Evolutionary conservation across 306 rosid genomes (phyloP), one percentile per base, ranked within the genome.

Genomic region (Cajanus cajan): DNA sequence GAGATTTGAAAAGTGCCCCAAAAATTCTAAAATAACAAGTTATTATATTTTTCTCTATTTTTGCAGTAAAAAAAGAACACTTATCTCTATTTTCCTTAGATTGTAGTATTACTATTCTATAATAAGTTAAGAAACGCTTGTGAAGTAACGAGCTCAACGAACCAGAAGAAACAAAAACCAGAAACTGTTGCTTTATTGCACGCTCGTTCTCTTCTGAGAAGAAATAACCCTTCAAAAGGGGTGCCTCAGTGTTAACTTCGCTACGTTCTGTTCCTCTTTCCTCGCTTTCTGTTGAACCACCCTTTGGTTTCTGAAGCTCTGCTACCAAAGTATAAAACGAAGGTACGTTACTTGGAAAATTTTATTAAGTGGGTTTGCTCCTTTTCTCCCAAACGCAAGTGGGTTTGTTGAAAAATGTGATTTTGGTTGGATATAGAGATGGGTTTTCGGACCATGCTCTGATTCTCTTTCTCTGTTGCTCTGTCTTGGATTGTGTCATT

Each of bases 141-240:
- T 61, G 79, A 41, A 82, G 78, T 65, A 64, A 73, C 74, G 79
- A 77, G 77, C 85, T 73, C 80, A 76, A 74, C 82, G 24, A 71
- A 74, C 78, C 22, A 79, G 34, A 70, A 62, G 48, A 71, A 72
- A 74, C 47, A 52, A 69, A 77, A 68, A 83, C 68, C 36, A 57
- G 47, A 80, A 85, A 81, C 87, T 79, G 85, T 86, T 85, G 84
- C 85, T 80, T 80, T 89, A 86, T 44, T 78, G 39, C 83, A 52
- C 59, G 37, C 63, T 37, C 74, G 41, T 73, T 75, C 66, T 78
- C 47, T 24, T 57, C 39, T 8, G 16, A 55, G 25, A 74, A 19
- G 21, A 15, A 62, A 40, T 16, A 19, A 43, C 24, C 80, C 61
- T 33, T 81, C 67, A 63, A 71, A 67, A 63, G 76, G 45, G 48